phyloP scores from a whole-genome alignment of 768 basidiomycete species.

The Asterophora lycoperdoides region DNA sequence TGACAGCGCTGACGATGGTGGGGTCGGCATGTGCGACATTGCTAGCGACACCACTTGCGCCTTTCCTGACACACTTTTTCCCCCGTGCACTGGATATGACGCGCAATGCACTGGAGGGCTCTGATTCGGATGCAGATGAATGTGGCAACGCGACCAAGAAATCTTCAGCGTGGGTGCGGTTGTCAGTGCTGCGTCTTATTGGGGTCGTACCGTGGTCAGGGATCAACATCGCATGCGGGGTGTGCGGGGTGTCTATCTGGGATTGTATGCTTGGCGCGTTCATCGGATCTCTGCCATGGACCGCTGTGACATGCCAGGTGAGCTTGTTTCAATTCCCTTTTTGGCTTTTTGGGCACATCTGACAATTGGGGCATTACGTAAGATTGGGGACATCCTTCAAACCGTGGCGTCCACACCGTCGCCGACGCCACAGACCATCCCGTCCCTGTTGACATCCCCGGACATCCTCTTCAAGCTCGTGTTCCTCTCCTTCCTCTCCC shows the following conservation, averaged over 20 bases:
- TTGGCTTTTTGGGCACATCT: not conserved
- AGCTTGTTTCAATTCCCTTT: conserved; percentile 21
- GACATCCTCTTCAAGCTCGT: conserved; percentile 80
- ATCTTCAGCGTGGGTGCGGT: conserved; percentile 71
- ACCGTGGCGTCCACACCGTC: conserved; percentile 72
- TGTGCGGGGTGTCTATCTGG: conserved; percentile 71
- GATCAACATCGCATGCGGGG: conserved; percentile 94
- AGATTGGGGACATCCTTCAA: conserved; percentile 87
- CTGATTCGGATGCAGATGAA: conserved; percentile 37
- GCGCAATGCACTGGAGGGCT: conserved; percentile 71
- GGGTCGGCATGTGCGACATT: conserved; percentile 81
- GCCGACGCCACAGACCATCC: conserved; percentile 72
- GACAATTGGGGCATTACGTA: conserved; percentile 19
- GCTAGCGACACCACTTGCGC: conserved; percentile 79
- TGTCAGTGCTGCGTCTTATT: conserved; percentile 83
- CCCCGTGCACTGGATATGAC: conserved; percentile 85
- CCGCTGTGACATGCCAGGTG: conserved; percentile 87
- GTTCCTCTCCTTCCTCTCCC: conserved; percentile 75
- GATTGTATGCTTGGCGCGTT: conserved; percentile 81
- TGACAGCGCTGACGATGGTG: conserved; percentile 81
- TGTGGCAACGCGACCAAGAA: conserved; percentile 27
- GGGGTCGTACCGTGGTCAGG: conserved; percentile 97
- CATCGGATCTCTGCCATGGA: conserved; percentile 85
- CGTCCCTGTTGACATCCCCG: conserved; percentile 80
- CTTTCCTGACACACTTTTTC: conserved; percentile 75